Conservation (phyloP, 306 rosid species). For the Boehmeria nivea region DNA sequence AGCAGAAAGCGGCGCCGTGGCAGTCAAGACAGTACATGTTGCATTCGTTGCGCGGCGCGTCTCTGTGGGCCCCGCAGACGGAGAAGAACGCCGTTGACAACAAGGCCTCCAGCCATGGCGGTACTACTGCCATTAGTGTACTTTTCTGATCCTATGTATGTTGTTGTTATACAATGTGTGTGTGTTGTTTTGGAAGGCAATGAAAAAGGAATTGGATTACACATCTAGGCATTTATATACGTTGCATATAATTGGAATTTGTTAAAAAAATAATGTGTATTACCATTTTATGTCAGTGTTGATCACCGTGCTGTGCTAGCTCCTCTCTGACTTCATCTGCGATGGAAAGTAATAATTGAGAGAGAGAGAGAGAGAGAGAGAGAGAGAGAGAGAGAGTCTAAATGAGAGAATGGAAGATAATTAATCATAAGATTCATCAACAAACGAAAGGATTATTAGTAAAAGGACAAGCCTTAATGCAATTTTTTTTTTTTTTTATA, state of each 20-base stretch:
- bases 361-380: slow-evolving; percentile 3
- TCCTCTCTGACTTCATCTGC: not conserved
- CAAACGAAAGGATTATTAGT: slow-evolving; percentile 13
- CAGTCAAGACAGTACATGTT: slow-evolving; percentile 69
- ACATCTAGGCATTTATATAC: too few relatives aligned
- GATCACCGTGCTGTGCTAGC: not conserved
- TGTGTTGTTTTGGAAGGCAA: too few relatives aligned
- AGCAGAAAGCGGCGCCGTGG: slow-evolving; percentile 38
- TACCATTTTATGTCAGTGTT: slow-evolving; percentile 24
- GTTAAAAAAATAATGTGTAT: not conserved
- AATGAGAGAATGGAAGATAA: slow-evolving; percentile 20
- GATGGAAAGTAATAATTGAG: not conserved
- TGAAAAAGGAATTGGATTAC: too few relatives aligned
- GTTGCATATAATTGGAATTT: not conserved
- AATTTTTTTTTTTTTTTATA: too few relatives aligned
- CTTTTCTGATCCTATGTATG: not conserved
- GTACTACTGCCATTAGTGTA: slow-evolving; percentile 13
- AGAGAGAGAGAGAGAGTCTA: not conserved
- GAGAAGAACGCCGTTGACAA: slow-evolving; percentile 47
- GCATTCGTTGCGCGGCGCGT: slow-evolving; percentile 51
- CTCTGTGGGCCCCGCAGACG: slow-evolving; percentile 32
- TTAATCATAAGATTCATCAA: slow-evolving; percentile 34
- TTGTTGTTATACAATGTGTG: too few relatives aligned
- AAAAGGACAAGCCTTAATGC: slow-evolving; percentile 19
- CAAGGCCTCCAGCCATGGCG: slow-evolving; percentile 53